Percentiles rank a stretch among this genome's conserved stretches.
These are phyloP conservation scores for Kwoniella sp. DNA, from an alignment of 768 basidiomycete genomes.

Conservation along the genomic window DNA sequence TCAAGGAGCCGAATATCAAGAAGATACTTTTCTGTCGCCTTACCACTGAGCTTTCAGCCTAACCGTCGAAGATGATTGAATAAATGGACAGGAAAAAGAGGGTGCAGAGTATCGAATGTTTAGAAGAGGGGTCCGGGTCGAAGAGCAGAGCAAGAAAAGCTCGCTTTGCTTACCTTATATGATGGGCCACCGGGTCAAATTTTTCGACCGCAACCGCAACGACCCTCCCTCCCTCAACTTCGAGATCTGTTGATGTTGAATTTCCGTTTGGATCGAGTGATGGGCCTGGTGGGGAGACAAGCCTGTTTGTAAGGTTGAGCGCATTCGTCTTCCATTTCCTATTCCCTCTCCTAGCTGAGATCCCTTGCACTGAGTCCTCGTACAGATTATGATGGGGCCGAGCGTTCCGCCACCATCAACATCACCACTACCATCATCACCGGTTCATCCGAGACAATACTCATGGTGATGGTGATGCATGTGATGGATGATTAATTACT, in stretches of 20 bases:
- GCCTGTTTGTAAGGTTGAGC: neutral
- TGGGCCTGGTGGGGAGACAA: no score
- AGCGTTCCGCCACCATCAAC: conserved; percentile 1
- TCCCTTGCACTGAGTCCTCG: neutral
- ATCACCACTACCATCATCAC: neutral
- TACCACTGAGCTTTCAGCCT: neutral
- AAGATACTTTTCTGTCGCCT: no score
- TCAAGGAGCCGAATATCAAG: conserved; percentile 1
- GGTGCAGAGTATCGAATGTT: neutral
- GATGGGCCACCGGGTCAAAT: neutral
- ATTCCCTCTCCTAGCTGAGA: neutral
- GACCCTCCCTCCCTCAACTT: no score
- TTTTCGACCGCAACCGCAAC: neutral
- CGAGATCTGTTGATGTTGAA: no score
- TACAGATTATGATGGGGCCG: neutral
- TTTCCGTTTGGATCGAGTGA: no score
- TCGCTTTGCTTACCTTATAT: neutral
- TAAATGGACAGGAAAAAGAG: neutral
- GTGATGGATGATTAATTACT: no score
- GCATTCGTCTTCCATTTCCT: no score
- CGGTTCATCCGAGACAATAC: neutral
- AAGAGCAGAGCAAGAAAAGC: no score
- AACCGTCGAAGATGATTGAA: neutral
- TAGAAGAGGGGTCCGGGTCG: no score
- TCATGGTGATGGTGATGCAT: no score